Base-by-base conservation (phyloP, 2,329 filamentous ascomycete species). In the Botrytis fragariae region DNA sequence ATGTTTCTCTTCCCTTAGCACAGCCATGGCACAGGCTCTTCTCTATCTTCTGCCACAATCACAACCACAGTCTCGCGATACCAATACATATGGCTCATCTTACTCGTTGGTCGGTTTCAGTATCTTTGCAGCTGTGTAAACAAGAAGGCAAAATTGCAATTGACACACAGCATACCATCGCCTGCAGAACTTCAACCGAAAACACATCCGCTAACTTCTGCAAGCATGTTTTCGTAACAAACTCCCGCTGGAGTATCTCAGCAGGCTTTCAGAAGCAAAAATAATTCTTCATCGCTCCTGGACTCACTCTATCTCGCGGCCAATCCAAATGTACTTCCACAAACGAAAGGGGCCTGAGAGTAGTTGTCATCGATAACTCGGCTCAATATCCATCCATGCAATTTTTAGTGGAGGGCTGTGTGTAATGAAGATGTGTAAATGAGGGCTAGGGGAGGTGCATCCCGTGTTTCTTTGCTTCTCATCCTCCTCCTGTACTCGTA, bases 401-500 rank as follows among this genome's bases (percentile, higher is more conserved):
- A 25, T n/a, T 1, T 45, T 42, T 8, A n/a, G 18, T 3, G n/a
- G 62, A n/a, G 29, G n/a, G 6, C 39, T 32, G 51, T 29, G 51
- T 20, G 18, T 29, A 64, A 39, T 61, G 14, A 22, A n/a, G 25
- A 2, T n/a, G 22, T 22, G 0, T 18, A n/a, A n/a, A 39, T n/a
- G 59, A 39, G 35, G 35, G 35, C 4, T 35, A 32, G 54, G 29
- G 2, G 6, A 37, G 20, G 20, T 61, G 1, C 6, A 44, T 2
- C 18, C 18, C n/a, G 44, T n/a, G 61, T 44, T 44, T 63, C n/a
- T 63, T 63, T 44, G 61, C n/a, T 44, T 44, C 61, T 63, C 1
- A 1, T 20, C 5, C 4, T 61, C 9, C 10, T 61, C 20, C 9
- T 3, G 0, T 1, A 7, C 25, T 25, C 4, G 0, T n/a, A 16